Evolutionary conservation across 176 grass and related monocot species (phyloP), one percentile per base, ranked within the genome.

Genomic region (Pontederia paniculata): DNA sequence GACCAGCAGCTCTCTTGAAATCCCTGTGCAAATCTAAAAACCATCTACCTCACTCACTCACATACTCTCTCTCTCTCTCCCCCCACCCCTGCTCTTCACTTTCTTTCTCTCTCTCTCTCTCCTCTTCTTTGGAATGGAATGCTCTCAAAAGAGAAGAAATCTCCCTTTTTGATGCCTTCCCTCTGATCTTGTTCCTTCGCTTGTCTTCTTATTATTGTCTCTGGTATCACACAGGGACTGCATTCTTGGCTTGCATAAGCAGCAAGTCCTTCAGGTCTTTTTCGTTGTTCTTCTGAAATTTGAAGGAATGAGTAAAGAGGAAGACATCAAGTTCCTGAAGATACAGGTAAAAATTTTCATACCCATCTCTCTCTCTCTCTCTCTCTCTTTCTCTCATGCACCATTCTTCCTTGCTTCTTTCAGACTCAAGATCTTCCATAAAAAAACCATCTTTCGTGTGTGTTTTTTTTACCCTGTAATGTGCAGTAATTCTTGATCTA

Each of bases 271-370:
- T 15, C 10, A 9, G 13, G 12, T 3, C 18, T 21, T 22, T 63
- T 21, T 20, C 16, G 0, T 47, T 22, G 9, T 21, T 63, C 44
- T 12, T 14, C 44, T n/a, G 17, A 22, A 43, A 19, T 19, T 46
- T 14, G 12, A 23, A 72, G 69, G 57, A 28, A 72, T 72, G 69
- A 72, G 69, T 54, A 72, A 62, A 44, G 57, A 72, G 42, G 57
- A 62, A 52, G 69, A 62, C n/a, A 45, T 60, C 46, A 61, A 62
- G 69, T 72, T 72, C 54, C 67, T 70, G 31, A 72, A 72, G 69
- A 60, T 72, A 62, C 57, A 72, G 23, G 69, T 62, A 61, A n/a
- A 4, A 12, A 9, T 44, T 12, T 61, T 4, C 7, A 4, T 0
- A 31, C 23, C 41, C 23, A 37, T 25, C 15, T 2, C 25, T 31